phyloP scores from a whole-genome alignment of 495 filamentous ascomycete species.

The Pseudoneurospora amorphoporcata region DNA sequence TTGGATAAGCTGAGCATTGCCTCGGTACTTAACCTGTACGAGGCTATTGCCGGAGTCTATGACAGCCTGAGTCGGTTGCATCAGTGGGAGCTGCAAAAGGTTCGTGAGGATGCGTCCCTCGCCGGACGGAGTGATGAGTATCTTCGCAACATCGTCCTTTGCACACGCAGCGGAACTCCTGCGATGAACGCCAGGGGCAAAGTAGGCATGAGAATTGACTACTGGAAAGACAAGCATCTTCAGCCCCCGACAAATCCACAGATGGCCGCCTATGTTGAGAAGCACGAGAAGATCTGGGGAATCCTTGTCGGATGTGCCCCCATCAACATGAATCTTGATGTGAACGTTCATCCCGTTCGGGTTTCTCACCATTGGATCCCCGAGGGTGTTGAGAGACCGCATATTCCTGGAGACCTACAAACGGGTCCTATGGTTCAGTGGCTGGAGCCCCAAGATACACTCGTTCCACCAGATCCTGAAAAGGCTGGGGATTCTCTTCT shows the following conservation, averaged over 20 bases:
- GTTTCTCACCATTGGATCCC: constrained; percentile 61
- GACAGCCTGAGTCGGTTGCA: constrained; percentile 53
- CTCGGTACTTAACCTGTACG: constrained; percentile 73
- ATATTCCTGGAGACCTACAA: constrained; percentile 28
- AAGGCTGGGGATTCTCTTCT: constrained; percentile 23
- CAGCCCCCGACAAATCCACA: constrained; percentile 26
- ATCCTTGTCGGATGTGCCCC: constrained; percentile 54
- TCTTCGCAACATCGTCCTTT: constrained; percentile 45
- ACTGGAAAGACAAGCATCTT: constrained; percentile 64
- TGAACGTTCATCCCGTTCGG: constrained; percentile 47
- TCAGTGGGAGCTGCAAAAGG: constrained; percentile 54
- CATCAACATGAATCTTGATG: constrained; percentile 22
- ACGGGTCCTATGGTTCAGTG: constrained; percentile 49
- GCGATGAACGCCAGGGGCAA: constrained; percentile 62
- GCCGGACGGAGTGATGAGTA: constrained; percentile 39
- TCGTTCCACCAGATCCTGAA: constrained; percentile 32
- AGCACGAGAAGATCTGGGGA: constrained; percentile 41
- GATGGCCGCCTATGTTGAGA: constrained; percentile 13
- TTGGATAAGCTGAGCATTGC: constrained; percentile 68
- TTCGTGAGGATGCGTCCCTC: constrained; percentile 40
- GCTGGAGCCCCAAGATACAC: constrained; percentile 45
- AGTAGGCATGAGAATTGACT: constrained; percentile 72
- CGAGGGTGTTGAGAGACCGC: constrained; percentile 41
- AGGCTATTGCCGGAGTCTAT: constrained; percentile 75
- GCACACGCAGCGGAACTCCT: constrained; percentile 63